phyloP scores from a whole-genome alignment of 176 grass and related monocot species.

The Chloris gayana region DNA sequence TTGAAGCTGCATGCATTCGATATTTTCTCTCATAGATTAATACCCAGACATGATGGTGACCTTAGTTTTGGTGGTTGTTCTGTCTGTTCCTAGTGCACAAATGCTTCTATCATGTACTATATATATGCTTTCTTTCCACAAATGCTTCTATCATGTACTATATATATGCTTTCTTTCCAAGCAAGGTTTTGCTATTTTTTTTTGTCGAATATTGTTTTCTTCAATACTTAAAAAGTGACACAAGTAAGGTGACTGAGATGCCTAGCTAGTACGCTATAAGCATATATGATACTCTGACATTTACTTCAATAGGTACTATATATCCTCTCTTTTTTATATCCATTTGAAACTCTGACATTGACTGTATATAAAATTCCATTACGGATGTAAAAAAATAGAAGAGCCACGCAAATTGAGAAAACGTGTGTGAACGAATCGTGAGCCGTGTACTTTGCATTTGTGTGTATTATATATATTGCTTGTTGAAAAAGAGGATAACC shows the following conservation, averaged over 20 bases:
- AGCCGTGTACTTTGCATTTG: not conserved
- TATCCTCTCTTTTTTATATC: too few relatives aligned
- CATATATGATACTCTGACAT: too few relatives aligned
- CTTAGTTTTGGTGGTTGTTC: not conserved
- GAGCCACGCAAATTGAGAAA: not conserved
- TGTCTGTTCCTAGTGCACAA: not conserved
- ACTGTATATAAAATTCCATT: not conserved
- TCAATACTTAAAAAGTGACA: not conserved
- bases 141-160: not conserved
- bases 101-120: not conserved
- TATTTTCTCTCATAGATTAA: not conserved
- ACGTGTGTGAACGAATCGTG: not conserved
- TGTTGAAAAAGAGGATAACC: not conserved
- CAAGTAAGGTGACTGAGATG: not conserved
- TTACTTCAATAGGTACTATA: too few relatives aligned
- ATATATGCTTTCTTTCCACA: not conserved
- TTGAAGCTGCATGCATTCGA: not conserved
- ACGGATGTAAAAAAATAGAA: not conserved
- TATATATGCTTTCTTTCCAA: not conserved
- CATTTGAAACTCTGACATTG: not conserved
- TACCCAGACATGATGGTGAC: constrained; percentile 11
- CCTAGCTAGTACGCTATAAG: too few relatives aligned
- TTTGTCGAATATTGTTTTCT: not conserved
- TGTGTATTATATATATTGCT: too few relatives aligned
- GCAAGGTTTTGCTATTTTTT: not conserved